phyloP scores from a whole-genome alignment of 2,329 filamentous ascomycete species.

The Ophiostoma sp. region DNA sequence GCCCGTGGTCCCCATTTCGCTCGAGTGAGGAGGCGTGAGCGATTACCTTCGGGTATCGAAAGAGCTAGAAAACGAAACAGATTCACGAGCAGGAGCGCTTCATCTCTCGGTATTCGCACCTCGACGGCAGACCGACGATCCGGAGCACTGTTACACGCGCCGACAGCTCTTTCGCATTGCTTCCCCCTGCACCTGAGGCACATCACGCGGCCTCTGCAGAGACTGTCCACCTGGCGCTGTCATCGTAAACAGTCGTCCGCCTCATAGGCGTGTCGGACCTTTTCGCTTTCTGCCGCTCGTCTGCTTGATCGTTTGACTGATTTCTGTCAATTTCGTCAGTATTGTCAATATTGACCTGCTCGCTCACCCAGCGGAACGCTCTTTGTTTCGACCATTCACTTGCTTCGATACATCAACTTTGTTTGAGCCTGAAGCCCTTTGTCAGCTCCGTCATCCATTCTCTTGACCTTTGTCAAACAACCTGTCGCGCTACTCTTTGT shows the following conservation, averaged over 20 bases:
- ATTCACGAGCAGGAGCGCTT: background rate
- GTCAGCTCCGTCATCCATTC: background rate
- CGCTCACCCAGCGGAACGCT: background rate
- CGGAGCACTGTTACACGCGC: constrained; percentile 6
- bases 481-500: too few species aligned
- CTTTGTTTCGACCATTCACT: constrained; percentile 17
- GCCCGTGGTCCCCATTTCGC: background rate
- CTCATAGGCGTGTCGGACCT: constrained; percentile 17
- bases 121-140: background rate
- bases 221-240: constrained; percentile 19
- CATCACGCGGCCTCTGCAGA: constrained; percentile 6
- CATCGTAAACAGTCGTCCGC: constrained; percentile 21
- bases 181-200: constrained; percentile 12
- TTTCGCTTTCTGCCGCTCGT: background rate
- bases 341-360: too few species aligned
- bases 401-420: constrained; percentile 8
- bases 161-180: background rate
- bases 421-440: background rate
- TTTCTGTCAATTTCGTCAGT: too few species aligned
- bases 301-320: too few species aligned
- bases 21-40: constrained; percentile 1
- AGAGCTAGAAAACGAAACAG: background rate
- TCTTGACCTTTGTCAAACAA: background rate
- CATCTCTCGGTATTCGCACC: background rate
- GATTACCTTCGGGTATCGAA: background rate